Evolutionary conservation across 495 filamentous ascomycete genomes (phyloP).

Genomic region (Penicillium daleae): DNA sequence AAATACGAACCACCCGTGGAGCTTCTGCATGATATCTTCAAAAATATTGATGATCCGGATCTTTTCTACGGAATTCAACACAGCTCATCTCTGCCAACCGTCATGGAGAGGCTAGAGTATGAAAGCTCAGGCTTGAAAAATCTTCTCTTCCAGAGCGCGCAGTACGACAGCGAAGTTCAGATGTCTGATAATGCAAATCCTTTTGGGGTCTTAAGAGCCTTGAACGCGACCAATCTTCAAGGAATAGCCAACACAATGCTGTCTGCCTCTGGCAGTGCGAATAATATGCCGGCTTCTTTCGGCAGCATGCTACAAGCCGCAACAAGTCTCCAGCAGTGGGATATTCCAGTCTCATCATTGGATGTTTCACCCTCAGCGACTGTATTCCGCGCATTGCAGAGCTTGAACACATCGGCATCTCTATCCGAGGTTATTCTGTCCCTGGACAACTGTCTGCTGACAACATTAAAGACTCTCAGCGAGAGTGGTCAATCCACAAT

Average conservation of each 20-base stretch:
- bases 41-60: constrained; percentile 92
- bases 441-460: constrained; percentile 66
- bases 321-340: constrained; percentile 88
- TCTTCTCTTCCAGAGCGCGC: constrained; percentile 88
- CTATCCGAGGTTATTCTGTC: constrained; percentile 50
- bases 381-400: constrained; percentile 79
- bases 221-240: constrained; percentile 52
- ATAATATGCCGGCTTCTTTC: constrained; percentile 46
- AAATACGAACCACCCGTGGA: constrained; percentile 63
- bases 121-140: constrained; percentile 87
- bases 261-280: constrained; percentile 29
- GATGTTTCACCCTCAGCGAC: constrained; percentile 65
- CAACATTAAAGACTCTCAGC: constrained; percentile 62
- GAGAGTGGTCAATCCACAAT: constrained; percentile 59
- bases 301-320: constrained; percentile 81
- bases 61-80: constrained; percentile 94
- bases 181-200: constrained; percentile 54
- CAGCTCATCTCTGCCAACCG: constrained; percentile 69
- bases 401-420: constrained; percentile 68
- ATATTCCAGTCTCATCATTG: constrained; percentile 72
- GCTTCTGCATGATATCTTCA: constrained; percentile 78
- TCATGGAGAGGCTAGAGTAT: constrained; percentile 85
- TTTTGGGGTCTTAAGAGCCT: constrained; percentile 46
- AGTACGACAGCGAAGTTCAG: constrained; percentile 80
- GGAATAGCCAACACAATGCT: constrained; percentile 53